Evolutionary conservation across 495 filamentous ascomycete species (phyloP), one percentile per base, ranked within the genome.

Genomic region (Hyaloscypha bicolor): DNA sequence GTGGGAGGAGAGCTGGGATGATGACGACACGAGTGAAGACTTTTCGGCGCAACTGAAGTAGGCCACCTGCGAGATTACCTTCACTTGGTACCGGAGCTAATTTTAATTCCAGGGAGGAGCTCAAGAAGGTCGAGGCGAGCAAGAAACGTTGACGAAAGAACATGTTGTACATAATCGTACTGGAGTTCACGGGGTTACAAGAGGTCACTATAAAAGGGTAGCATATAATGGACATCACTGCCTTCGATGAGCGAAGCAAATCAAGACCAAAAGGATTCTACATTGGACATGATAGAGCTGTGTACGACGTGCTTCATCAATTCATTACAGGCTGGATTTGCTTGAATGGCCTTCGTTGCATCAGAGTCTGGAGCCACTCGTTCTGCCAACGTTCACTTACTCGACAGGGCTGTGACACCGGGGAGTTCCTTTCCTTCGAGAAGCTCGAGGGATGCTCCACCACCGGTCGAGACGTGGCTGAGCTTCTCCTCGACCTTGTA

Each of bases 1-100:
- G 65, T 99, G 95, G 95, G 95, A 99, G 82, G 95, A 99, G 85
- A 97, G 93, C 82, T 99, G 95, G 95, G 95, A 99, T 79, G 95
- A 99, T 73, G 95, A 99, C 77, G 95, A 98, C 82, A 93, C 93
- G 64, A 94, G 84, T 72, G 96, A 98, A 76, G 95, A 99, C 72
- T 99, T 99, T 76, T 93, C 93, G 14, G 87, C 91, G 76, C 95
- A 97, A 86, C 80, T 99, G 76, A 96, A 93, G 96, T 99, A 78
- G 71, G 90, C 83, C 2, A 22, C 21, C 31, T 55, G 30, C 25
- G 11, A 16, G 0, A 25, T 33, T 33, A 61, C 22, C 9, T 9
- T 25, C 3, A 31, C 14, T 62, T 22, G 19, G 21, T 59, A 39
- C 3, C 35, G 55, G 31, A 48, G 39, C 66, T 73, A 65, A 71